Evolutionary conservation across 805 yeast genomes (phyloP).

Genomic region (Candida insectalens): DNA sequence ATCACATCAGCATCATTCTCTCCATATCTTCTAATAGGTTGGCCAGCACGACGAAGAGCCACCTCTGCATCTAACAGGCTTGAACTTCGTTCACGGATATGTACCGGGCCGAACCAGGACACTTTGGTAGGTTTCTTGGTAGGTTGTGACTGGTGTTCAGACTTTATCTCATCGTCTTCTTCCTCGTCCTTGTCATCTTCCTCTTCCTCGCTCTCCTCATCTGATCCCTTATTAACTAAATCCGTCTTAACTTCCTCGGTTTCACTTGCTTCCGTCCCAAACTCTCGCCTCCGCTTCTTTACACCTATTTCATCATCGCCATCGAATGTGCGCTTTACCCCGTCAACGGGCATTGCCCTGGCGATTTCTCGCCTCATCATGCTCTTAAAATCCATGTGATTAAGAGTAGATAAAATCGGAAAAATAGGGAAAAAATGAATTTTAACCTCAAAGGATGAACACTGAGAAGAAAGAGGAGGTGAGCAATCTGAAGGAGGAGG

Average conservation of each 20-base stretch:
- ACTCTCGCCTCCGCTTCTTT: background rate
- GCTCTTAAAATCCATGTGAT: background rate
- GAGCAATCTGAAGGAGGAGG: too few relatives aligned
- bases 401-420: too few relatives aligned
- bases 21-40: constrained; percentile 12
- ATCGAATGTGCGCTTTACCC: background rate
- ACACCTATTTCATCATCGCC: constrained; percentile 1
- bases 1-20: constrained; percentile 10
- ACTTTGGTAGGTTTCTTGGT: too few relatives aligned
- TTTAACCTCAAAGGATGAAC: too few relatives aligned
- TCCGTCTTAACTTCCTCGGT: background rate
- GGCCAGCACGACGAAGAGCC: constrained; percentile 5
- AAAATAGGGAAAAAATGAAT: too few relatives aligned
- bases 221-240: background rate
- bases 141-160: background rate
- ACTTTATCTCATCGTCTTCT: background rate
- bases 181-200: constrained; percentile 2
- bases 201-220: background rate
- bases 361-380: background rate
- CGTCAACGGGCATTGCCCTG: too few relatives aligned
- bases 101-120: background rate
- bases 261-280: background rate
- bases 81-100: background rate
- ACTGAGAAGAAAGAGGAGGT: too few relatives aligned
- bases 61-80: constrained; percentile 4